Percentiles rank a stretch among this genome's conserved stretches.
Conservation (phyloP, 1,139 yeast genomes). For the Suhomyces kunorum region DNA sequence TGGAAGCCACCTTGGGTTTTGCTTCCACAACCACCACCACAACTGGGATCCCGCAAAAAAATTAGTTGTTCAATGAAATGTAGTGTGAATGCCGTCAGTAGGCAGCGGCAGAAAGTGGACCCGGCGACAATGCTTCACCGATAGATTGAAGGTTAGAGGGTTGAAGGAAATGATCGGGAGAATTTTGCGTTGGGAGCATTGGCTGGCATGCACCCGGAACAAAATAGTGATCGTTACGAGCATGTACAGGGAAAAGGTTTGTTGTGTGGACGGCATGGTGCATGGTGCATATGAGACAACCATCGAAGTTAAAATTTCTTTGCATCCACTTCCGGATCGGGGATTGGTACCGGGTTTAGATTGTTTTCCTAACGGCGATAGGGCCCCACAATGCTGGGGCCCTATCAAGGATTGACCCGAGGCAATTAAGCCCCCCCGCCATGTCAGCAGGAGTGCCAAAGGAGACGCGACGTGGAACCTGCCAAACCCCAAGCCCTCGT, state of each 20-base stretch:
- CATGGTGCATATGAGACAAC: conserved; percentile 9
- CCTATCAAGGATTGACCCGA: background rate
- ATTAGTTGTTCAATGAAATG: background rate
- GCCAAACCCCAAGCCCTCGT: too few species aligned
- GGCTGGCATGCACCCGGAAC: background rate
- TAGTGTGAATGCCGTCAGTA: too few species aligned
- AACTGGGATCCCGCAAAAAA: background rate
- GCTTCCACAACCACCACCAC: too few species aligned
- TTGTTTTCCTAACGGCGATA: conserved; percentile 4
- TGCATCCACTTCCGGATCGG: conserved; percentile 10
- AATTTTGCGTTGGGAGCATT: background rate
- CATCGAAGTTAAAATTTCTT: conserved; percentile 9
- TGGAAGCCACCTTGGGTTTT: background rate
- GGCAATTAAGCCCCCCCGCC: conserved; percentile 1
- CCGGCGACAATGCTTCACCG: conserved; percentile 1
- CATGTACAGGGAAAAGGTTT: conserved; percentile 6
- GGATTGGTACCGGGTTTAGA: conserved; percentile 7
- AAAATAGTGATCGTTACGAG: conserved; percentile 7
- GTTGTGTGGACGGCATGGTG: conserved; percentile 1
- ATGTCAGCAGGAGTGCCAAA: too few species aligned
- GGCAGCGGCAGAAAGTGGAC: too few species aligned
- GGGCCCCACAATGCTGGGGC: background rate
- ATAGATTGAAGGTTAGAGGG: background rate
- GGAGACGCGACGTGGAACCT: too few species aligned
- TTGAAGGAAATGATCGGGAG: background rate